Conservation (phyloP, 78 protist genomes). For the Dictyostelium intermedium region DNA sequence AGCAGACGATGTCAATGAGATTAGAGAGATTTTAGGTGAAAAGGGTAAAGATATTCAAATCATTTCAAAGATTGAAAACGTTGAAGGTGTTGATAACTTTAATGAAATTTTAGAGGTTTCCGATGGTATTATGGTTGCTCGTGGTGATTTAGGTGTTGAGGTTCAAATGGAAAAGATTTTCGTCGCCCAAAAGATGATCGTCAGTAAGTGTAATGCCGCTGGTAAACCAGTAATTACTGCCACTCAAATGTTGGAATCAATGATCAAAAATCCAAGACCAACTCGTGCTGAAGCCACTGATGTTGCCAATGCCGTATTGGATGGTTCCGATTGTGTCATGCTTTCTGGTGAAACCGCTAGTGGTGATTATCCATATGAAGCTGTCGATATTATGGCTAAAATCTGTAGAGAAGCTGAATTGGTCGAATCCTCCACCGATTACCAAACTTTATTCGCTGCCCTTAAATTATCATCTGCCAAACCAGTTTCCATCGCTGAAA, state of each 20-base stretch:
- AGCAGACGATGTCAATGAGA: slow-evolving; percentile 85
- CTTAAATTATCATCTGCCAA: slow-evolving; percentile 36
- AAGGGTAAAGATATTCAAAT: slow-evolving; percentile 69
- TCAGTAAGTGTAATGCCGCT: slow-evolving; percentile 83
- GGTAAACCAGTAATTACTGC: slow-evolving; percentile 96
- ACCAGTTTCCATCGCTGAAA: slow-evolving; percentile 54
- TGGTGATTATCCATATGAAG: slow-evolving; percentile 88
- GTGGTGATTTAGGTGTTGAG: slow-evolving; percentile 98
- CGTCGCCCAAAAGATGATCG: slow-evolving; percentile 93
- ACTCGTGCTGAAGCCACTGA: slow-evolving; percentile 97
- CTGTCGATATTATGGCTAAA: slow-evolving; percentile 82
- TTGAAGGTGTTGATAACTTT: slow-evolving; percentile 90
- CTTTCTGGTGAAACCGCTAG: slow-evolving; percentile 89
- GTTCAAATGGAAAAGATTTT: slow-evolving; percentile 90
- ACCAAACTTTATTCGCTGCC: slow-evolving; percentile 73
- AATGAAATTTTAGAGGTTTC: slow-evolving; percentile 91
- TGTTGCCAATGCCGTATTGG: slow-evolving; percentile 96
- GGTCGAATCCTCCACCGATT: slow-evolving; percentile 74
- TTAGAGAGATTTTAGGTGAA: slow-evolving; percentile 78
- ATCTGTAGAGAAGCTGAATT: slow-evolving; percentile 82
- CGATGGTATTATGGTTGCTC: slow-evolving; percentile 98
- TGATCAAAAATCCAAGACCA: slow-evolving; percentile 92
- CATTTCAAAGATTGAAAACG: slow-evolving; percentile 95
- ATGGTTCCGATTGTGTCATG: slow-evolving; percentile 97
- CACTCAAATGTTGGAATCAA: slow-evolving; percentile 96